A percentile compares a stretch with the other conserved stretches of the same genome.
Evolutionary conservation across 345 rosid genomes (phyloP).

Genomic region (Populus deltoides): DNA sequence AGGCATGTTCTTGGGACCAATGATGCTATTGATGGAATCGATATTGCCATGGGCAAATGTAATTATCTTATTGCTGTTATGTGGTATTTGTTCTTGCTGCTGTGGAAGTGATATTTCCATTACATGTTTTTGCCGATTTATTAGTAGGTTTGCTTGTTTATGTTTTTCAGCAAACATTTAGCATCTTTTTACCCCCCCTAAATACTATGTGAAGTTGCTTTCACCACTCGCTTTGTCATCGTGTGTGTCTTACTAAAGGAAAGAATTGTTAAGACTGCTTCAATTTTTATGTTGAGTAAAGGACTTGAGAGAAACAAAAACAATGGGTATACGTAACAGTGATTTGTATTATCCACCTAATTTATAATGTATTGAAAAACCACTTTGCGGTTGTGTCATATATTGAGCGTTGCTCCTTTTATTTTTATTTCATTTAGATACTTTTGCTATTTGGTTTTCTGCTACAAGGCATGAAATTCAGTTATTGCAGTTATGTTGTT

Average conservation of each 20-base stretch:
- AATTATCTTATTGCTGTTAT: conserved; percentile 5
- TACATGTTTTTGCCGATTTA: neutral
- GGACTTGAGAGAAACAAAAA: neutral
- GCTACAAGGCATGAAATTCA: neutral
- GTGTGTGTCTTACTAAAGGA: neutral
- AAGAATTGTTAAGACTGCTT: neutral
- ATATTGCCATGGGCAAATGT: conserved; percentile 88
- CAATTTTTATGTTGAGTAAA: neutral
- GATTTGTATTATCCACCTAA: neutral
- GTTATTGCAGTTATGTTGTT: neutral
- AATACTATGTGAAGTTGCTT: neutral
- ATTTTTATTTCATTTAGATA: neutral
- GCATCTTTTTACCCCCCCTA: neutral
- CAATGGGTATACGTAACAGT: neutral
- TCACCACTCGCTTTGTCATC: neutral
- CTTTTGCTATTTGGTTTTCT: neutral
- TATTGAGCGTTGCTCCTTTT: neutral
- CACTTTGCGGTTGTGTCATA: neutral
- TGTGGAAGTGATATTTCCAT: neutral
- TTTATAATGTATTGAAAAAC: neutral
- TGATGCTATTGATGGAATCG: conserved; percentile 70
- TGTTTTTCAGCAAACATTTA: neutral
- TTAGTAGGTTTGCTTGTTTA: neutral
- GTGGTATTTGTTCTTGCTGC: neutral
- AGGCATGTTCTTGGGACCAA: conserved; percentile 74